Evolutionary conservation across 2,329 filamentous ascomycete genomes (phyloP).

Genomic region (Epichloe glyceriae): DNA sequence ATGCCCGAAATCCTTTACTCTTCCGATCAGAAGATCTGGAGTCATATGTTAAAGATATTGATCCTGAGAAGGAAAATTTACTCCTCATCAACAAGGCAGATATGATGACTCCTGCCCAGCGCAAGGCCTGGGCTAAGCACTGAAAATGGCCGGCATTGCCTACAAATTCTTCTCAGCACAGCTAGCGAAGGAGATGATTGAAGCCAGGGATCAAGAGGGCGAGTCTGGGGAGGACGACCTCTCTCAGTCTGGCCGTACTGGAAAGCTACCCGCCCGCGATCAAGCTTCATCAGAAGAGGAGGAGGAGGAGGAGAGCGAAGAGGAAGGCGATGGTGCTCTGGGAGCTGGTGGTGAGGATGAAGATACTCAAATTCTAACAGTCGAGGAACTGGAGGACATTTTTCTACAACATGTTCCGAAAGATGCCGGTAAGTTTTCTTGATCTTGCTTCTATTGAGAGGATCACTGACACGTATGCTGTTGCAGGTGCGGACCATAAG

Average conservation of each 20-base stretch:
- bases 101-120: constrained; percentile 87
- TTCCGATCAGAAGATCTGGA: constrained; percentile 93
- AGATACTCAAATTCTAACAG: constrained; percentile 72
- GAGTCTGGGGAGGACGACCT: constrained; percentile 28
- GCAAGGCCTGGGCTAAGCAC: constrained; percentile 74
- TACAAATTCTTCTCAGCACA: constrained; percentile 96
- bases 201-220: constrained; percentile 48
- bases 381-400: constrained; percentile 81
- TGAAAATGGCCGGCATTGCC: constrained; percentile 66
- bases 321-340: constrained; percentile 20
- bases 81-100: constrained; percentile 96
- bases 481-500: constrained; percentile 42
- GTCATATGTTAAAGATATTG: constrained; percentile 84
- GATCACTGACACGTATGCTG: constrained; percentile 6
- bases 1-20: constrained; percentile 85
- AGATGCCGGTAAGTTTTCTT: constrained; percentile 31
- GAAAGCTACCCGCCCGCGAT: constrained; percentile 13
- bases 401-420: constrained; percentile 61
- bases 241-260: constrained; percentile 13
- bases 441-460: background rate
- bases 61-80: constrained; percentile 77
- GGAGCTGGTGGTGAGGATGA: constrained; percentile 26
- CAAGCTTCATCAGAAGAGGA: constrained; percentile 12
- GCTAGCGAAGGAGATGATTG: constrained; percentile 79
- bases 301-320: constrained; percentile 24